Base-by-base conservation (phyloP, 2,329 filamentous ascomycete species). In the Diaporthe batatas region DNA sequence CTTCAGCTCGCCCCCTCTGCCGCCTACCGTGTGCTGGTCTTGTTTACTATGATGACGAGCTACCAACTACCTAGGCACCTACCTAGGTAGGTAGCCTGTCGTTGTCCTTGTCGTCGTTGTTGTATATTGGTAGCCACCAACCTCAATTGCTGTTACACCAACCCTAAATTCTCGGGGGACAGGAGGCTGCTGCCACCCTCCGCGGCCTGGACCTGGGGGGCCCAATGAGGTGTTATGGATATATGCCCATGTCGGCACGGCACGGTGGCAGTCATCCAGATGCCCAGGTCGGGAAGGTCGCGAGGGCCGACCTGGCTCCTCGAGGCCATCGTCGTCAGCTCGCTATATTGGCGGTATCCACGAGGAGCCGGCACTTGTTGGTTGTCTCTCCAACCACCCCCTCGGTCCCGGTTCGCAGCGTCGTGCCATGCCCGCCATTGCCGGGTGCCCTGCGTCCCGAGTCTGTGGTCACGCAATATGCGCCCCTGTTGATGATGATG, bases 141-240 rank as follows among this genome's bases (percentile, higher is more conserved):
- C 36, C 36, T 14, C 12, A 10, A 10, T 39, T 39, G 36, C 29
- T 18, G 62, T 65, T 51, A 65, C 62, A 65, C 62, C 29, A 65
- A 65, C 62, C 44, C 44, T 36, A 51, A 65, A 51, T 36, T 36
- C 21, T 34, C 44, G 44, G 44, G 12, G 44, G 7, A 25, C 25
- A 65, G 11, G 59, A 49, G 59, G 44, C 59, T 65, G 59, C 62
- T 65, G 51, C 62, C 44, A 65, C 62, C 62, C 51, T 65, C 62
- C 44, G 62, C 44, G 44, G n/a, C 62, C 29, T 51, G 62, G 12
- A 25, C 44, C 62, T 51, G 44, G 62, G 44, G 62, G 62, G 62
- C 44, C 62, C 62, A 65, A 65, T 65, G 62, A 65, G 62, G 44
- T 65, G 62, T 65, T 51, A 65, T 65, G 62, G 62, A 65, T 65